Conservation (phyloP, 164 flowering plant genomes). For the Magnolia changhungtana region DNA sequence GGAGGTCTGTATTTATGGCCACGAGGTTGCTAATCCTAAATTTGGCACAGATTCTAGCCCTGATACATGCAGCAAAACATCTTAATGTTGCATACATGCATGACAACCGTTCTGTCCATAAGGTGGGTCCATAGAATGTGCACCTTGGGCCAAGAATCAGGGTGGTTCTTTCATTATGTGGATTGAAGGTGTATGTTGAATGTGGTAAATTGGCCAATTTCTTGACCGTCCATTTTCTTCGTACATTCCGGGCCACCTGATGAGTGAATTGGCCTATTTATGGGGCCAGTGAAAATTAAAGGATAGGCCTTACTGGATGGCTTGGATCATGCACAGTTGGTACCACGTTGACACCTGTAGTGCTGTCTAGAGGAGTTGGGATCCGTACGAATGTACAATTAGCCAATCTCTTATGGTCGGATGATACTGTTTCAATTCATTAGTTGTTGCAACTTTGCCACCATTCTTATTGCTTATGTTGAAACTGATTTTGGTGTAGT, state of each 20-base stretch:
- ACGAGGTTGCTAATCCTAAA: not conserved
- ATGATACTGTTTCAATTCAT: not conserved
- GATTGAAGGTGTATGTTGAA: not conserved
- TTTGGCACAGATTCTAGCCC: not conserved
- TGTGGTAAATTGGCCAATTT: not conserved
- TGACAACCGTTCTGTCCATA: not conserved
- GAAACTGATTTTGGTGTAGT: constrained; percentile 1
- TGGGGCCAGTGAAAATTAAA: not conserved
- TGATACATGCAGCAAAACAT: not conserved
- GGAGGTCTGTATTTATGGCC: constrained; percentile 63
- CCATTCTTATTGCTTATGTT: constrained; percentile 1
- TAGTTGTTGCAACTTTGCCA: constrained; percentile 4
- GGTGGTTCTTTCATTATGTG: not conserved
- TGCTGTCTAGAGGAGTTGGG: too few relatives aligned
- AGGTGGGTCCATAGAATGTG: not conserved
- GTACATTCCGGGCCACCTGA: not conserved
- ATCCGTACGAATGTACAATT: too few relatives aligned
- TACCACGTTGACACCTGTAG: too few relatives aligned
- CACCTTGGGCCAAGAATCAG: not conserved
- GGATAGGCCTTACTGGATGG: not conserved
- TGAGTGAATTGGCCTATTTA: not conserved
- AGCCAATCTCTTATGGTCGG: too few relatives aligned
- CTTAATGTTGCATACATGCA: not conserved
- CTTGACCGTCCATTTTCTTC: not conserved
- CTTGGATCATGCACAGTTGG: not conserved